A percentile compares a stretch with the other conserved stretches of the same genome.
Conservation (phyloP, 768 basidiomycete species). For the Lactarius akahatsu region DNA sequence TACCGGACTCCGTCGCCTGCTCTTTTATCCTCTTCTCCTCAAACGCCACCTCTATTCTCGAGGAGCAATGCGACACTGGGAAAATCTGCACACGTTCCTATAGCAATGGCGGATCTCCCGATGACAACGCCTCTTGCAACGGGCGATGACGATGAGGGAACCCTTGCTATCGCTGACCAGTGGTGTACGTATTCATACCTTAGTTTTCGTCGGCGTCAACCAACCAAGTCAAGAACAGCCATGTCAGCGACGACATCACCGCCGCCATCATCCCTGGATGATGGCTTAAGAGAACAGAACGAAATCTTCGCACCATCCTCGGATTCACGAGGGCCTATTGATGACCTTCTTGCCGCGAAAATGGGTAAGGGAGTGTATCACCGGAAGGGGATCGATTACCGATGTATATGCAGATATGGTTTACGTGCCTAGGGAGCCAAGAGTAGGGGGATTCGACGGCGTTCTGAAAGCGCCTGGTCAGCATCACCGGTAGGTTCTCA, state of each 20-base stretch:
- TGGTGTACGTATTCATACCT: conserved; percentile 14
- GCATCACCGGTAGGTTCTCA: conserved; percentile 6
- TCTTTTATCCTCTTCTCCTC: background rate
- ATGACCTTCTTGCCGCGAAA: conserved; percentile 9
- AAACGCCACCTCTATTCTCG: conserved; percentile 20
- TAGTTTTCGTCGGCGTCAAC: conserved; percentile 1
- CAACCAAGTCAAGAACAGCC: conserved; percentile 1
- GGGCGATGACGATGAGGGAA: background rate
- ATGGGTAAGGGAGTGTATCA: conserved; percentile 19
- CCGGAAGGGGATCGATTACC: background rate
- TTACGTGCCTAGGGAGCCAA: conserved; percentile 10
- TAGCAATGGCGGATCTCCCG: conserved; percentile 14
- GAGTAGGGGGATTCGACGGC: background rate
- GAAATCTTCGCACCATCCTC: conserved; percentile 8
- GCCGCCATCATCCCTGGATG: background rate
- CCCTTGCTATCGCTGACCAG: conserved; percentile 5
- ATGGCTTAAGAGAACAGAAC: background rate
- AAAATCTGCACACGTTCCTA: background rate
- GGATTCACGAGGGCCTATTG: conserved; percentile 3
- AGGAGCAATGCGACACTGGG: background rate
- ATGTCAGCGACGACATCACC: conserved; percentile 3
- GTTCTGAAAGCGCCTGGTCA: conserved; percentile 7
- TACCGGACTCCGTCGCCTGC: conserved; percentile 16
- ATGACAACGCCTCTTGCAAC: background rate
- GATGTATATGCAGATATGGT: conserved; percentile 10